These are phyloP conservation scores for Pyrenophora teres DNA, from an alignment of 2,329 filamentous ascomycete genomes.

Conservation along the genomic window DNA sequence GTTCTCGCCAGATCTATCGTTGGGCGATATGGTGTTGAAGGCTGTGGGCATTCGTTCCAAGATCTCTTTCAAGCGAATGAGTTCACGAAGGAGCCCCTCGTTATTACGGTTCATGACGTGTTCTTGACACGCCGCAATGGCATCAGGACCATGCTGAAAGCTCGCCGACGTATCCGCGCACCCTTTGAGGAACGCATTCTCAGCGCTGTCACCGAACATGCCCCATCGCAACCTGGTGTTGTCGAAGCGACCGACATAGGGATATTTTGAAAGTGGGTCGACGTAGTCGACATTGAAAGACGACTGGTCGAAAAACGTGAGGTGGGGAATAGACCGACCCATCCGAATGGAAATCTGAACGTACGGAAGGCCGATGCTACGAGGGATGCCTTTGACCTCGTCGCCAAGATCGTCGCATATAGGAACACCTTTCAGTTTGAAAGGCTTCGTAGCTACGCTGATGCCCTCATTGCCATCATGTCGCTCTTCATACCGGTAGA, in stretches of 20 bases:
- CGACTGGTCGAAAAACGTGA: conserved; percentile 60
- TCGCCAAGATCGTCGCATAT: conserved; percentile 59
- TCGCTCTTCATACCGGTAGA: conserved; percentile 60
- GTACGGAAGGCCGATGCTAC: conserved; percentile 57
- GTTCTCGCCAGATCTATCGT: conserved; percentile 30
- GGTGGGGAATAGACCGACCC: conserved; percentile 59
- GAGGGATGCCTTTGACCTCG: conserved; percentile 57
- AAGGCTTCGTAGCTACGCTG: conserved; percentile 41
- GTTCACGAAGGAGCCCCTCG: conserved; percentile 29
- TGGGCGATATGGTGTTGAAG: conserved; percentile 31
- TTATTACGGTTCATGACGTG: conserved; percentile 34
- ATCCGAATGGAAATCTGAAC: conserved; percentile 59
- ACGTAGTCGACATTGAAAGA: conserved; percentile 59
- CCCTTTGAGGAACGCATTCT: conserved; percentile 33
- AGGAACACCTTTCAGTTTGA: conserved; percentile 48
- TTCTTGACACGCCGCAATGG: conserved; percentile 33
- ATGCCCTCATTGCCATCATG: conserved; percentile 60
- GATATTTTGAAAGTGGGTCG: conserved; percentile 55
- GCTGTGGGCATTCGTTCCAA: conserved; percentile 32
- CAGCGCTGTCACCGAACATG: conserved; percentile 34
- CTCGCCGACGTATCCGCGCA: conserved; percentile 33
- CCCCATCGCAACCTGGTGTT: conserved; percentile 30
- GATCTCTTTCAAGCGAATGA: conserved; percentile 32
- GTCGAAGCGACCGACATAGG: conserved; percentile 49
- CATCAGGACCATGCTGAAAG: conserved; percentile 34